A percentile compares a stretch with the other conserved stretches of the same genome.
Conservation (phyloP, 441 rosid genomes). For the Flueggea neowawraea region DNA sequence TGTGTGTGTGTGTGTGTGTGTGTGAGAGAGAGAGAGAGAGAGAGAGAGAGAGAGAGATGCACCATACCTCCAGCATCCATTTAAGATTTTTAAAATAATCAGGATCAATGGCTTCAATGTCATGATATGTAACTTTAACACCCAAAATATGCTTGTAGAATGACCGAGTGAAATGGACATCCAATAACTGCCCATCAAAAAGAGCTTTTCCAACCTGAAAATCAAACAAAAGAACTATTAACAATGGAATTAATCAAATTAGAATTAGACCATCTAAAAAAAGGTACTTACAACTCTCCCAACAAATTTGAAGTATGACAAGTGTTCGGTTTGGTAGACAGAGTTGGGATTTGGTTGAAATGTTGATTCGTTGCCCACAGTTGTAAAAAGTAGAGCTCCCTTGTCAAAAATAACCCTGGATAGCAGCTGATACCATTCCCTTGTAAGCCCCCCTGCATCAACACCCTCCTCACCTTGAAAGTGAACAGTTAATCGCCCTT, state of each 20-base stretch:
- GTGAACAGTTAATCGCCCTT: conserved; percentile 89
- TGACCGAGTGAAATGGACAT: conserved; percentile 96
- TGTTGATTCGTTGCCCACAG: conserved; percentile 95
- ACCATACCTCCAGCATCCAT: conserved; percentile 96
- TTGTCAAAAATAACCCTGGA: conserved; percentile 97
- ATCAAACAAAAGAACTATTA: conserved; percentile 16
- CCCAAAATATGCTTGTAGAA: conserved; percentile 97
- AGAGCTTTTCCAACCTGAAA: conserved; percentile 94
- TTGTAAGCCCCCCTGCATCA: conserved; percentile 98
- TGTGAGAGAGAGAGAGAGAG: neutral
- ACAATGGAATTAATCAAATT: conserved; percentile 8
- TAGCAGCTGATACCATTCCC: conserved; percentile 97
- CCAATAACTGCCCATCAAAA: conserved; percentile 91
- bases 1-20: too few relatives aligned
- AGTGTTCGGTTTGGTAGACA: conserved; percentile 94
- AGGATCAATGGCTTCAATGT: conserved; percentile 98
- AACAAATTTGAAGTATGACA: conserved; percentile 95
- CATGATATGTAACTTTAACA: conserved; percentile 87
- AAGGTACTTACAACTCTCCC: conserved; percentile 88
- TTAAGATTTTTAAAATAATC: conserved; percentile 79
- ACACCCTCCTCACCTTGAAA: conserved; percentile 99
- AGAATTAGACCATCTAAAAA: conserved; percentile 15
- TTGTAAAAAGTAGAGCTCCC: conserved; percentile 93
- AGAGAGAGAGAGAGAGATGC: neutral
- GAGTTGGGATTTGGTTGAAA: conserved; percentile 99